phyloP scores from a whole-genome alignment of 2,329 filamentous ascomycete genomes.

The Ceratocystis colombiana region DNA sequence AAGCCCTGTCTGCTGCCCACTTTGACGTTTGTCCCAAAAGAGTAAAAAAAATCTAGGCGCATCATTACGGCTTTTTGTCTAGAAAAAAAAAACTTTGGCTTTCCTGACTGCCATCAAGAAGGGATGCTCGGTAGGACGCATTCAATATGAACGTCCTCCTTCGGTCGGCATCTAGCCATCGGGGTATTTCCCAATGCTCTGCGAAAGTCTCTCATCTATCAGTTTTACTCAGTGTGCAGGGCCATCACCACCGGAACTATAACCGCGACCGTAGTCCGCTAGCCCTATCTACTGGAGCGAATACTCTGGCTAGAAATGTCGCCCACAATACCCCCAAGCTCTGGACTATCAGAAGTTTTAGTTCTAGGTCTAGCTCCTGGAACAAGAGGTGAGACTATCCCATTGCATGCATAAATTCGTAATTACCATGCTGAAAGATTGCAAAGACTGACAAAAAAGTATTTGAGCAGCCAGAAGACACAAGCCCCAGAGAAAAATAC shows the following conservation, averaged over 20 bases:
- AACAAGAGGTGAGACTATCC: slow-evolving; percentile 8
- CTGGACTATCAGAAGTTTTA: not conserved
- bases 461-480: not conserved
- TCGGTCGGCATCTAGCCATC: slow-evolving; percentile 13
- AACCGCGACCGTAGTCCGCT: not conserved
- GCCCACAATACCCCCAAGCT: not conserved
- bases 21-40: not conserved
- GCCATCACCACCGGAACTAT: not conserved
- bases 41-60: not conserved
- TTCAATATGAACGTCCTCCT: slow-evolving; percentile 24
- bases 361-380: not conserved
- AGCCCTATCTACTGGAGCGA: not conserved
- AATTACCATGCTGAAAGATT: not conserved
- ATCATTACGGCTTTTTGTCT: not conserved
- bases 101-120: not conserved
- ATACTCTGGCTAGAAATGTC: not conserved
- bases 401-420: not conserved
- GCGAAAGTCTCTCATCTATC: slow-evolving; percentile 4
- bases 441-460: slow-evolving; percentile 4
- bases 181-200: slow-evolving; percentile 10
- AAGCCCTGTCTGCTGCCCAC: not conserved
- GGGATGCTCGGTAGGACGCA: slow-evolving; percentile 9
- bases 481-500: not conserved
- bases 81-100: not conserved
- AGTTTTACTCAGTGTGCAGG: not conserved